Percentiles rank a stretch among this genome's conserved stretches.
Conservation (phyloP, 2,329 filamentous ascomycete genomes). For the Diaporthe velutina region DNA sequence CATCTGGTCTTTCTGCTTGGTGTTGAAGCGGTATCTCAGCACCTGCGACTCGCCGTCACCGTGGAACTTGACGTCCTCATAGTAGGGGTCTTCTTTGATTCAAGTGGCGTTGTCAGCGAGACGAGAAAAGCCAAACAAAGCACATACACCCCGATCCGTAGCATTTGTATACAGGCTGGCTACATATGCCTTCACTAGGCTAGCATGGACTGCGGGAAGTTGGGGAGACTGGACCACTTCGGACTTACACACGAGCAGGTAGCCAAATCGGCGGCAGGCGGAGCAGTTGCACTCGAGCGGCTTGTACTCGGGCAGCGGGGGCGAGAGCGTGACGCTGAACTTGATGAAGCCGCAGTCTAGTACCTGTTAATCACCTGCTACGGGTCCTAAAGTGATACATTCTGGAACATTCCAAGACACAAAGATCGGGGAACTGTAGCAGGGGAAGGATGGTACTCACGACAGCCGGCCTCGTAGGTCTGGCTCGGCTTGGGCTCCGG, state of each 20-base stretch:
- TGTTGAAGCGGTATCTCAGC: constrained; percentile 59
- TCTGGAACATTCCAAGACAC: no score
- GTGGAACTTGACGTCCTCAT: constrained; percentile 57
- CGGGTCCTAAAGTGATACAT: no score
- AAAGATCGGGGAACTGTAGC: no score
- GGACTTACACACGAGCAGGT: constrained; percentile 61
- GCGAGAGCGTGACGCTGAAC: constrained; percentile 61
- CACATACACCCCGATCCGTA: background rate
- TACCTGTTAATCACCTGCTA: no score
- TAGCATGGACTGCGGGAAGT: background rate
- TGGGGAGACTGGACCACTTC: no score
- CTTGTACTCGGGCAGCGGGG: constrained; percentile 59
- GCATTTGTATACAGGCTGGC: background rate
- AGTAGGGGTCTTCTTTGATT: constrained; percentile 51
- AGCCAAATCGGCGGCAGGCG: constrained; percentile 63
- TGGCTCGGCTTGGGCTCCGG: constrained; percentile 43
- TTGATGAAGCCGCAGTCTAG: constrained; percentile 65
- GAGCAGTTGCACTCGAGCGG: constrained; percentile 67
- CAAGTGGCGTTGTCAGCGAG: background rate
- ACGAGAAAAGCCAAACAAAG: background rate
- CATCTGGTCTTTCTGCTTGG: constrained; percentile 61
- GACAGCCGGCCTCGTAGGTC: constrained; percentile 63
- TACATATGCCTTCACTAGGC: no score
- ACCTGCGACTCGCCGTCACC: constrained; percentile 53
- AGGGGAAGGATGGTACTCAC: no score